These are phyloP conservation scores for Cytospora paraplurivora DNA, from an alignment of 2,329 filamentous ascomycete genomes.

Conservation along the genomic window DNA sequence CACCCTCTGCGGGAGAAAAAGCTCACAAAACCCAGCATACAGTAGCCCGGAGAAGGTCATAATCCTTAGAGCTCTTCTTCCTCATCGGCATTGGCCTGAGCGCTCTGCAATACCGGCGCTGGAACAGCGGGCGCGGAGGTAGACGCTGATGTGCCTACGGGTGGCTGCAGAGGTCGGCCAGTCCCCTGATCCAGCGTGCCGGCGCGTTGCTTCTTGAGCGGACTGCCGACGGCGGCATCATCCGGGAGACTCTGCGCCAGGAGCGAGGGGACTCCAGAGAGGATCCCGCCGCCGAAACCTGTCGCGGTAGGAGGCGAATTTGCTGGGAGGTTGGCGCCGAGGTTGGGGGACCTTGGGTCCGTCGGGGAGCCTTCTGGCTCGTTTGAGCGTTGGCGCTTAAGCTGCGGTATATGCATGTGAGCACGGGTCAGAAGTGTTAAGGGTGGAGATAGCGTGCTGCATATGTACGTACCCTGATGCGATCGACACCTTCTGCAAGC, in stretches of 20 bases:
- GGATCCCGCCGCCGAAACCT: constrained; percentile 24
- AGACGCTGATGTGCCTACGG: constrained; percentile 11
- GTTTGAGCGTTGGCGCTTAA: constrained; percentile 78
- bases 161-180: constrained; percentile 5
- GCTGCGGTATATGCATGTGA: constrained; percentile 50
- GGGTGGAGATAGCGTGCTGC: neutral
- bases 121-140: constrained; percentile 21
- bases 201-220: constrained; percentile 74
- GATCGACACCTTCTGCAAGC: constrained; percentile 76
- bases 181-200: constrained; percentile 54
- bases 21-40: neutral
- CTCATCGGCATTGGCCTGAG: neutral
- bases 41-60: neutral
- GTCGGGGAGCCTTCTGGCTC: constrained; percentile 60
- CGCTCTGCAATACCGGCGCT: neutral
- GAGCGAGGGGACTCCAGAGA: constrained; percentile 37
- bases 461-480: constrained; percentile 68
- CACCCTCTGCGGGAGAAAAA: neutral
- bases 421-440: neutral
- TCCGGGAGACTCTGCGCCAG: constrained; percentile 49
- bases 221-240: constrained; percentile 61
- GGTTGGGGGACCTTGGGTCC: constrained; percentile 49
- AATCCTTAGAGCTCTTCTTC: constrained; percentile 15
- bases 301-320: constrained; percentile 46
- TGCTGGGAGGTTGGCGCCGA: constrained; percentile 43